Evolutionary conservation across 345 rosid species (phyloP).

Genomic region (Syzygium jambos): DNA sequence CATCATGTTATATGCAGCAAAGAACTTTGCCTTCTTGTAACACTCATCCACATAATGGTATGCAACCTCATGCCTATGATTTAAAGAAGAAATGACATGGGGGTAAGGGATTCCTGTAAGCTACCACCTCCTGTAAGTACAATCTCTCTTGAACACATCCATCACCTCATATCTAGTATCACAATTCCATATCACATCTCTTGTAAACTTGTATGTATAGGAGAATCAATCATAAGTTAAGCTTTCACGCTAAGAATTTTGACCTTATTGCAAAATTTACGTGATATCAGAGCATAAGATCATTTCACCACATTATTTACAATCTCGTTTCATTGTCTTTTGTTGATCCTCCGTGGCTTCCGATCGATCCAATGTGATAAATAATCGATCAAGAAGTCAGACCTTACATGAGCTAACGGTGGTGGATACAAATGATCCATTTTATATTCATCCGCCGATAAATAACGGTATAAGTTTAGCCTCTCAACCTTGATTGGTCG

Average conservation of each 20-base stretch:
- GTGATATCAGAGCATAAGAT: not conserved
- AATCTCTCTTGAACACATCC: too few relatives aligned
- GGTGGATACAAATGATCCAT: not conserved
- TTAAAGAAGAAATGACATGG: not conserved
- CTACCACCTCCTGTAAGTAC: too few relatives aligned
- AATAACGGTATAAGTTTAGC: not conserved
- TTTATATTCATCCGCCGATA: not conserved
- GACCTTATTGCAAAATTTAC: not conserved
- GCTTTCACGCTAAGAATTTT: not conserved
- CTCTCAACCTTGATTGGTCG: not conserved
- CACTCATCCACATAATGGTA: not conserved
- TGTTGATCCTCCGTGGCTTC: not conserved
- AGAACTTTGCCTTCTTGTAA: not conserved
- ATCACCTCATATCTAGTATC: too few relatives aligned
- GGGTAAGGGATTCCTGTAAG: too few relatives aligned
- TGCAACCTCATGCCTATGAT: not conserved
- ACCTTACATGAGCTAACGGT: not conserved
- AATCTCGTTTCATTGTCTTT: not conserved
- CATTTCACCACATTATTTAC: not conserved
- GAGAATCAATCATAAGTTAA: not conserved
- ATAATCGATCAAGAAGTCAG: not conserved
- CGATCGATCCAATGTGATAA: not conserved
- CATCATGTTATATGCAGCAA: not conserved
- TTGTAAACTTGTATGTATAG: not conserved
- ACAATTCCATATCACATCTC: too few relatives aligned